Evolutionary conservation across 2,329 filamentous ascomycete species (phyloP), one percentile per base, ranked within the genome.

Genomic region (Nothophaeocryptopus gaeumannii): DNA sequence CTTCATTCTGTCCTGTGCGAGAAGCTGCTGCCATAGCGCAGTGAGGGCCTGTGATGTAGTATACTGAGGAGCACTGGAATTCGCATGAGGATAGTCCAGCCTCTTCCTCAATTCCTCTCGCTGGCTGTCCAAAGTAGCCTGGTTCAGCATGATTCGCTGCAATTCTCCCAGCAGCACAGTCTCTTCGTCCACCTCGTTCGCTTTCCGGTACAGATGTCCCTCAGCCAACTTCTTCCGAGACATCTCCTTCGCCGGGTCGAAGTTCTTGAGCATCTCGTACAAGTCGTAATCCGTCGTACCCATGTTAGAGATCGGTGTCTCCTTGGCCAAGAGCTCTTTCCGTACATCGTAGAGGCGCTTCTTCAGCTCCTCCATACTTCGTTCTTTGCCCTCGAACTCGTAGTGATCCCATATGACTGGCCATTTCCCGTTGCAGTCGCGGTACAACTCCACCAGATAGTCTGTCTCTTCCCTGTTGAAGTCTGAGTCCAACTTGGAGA

Each of bases 381-480:
- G 82, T 31, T 58, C 50, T 11, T 47, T 59, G 53, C 50, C 49
- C 15, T 45, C 47, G 31, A 37, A 20, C 62, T 62, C 1, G 73
- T 96, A 99, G 50, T 92, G 87, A 69, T 99, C 93, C 77, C 86
- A 89, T 53, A 99, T 88, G 12, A 97, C 70, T 3, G 92, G 80
- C 90, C 93, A 99, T 59, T 93, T 85, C 53, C 96, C 78, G 64
- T 95, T 89, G 65, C 84, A 96, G 39, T 91, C 86, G 50, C 79
- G 79, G 11, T 83, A 88, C 32, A 92, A 68, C 2, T 81, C 75
- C 66, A 97, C 80, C 55, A 99, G 72, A 65, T 96, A 96, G 66
- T 96, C 90, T 8, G 93, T 99, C 72, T 99, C 93, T 62, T 93
- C 86, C 63, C 86, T 89, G 11, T 87, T 85, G 93, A 93, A 99